Conservation (phyloP, 768 basidiomycete genomes). For the Baorangia bicolor region DNA sequence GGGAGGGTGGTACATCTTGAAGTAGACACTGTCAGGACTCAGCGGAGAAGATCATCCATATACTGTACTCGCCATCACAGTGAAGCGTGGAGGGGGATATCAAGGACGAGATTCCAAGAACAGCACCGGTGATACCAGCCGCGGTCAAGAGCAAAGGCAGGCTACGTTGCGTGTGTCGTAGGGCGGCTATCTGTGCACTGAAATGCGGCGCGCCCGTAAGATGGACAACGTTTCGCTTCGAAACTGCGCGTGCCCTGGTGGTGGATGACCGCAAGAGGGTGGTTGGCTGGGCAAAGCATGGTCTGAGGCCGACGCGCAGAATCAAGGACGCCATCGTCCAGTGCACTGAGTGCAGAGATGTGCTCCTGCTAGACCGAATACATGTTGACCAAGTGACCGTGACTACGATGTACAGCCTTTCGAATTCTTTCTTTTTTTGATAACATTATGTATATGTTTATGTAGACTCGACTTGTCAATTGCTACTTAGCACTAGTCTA, state of each 20-base stretch:
- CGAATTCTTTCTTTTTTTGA: too few species aligned
- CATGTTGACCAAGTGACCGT: constrained; percentile 13
- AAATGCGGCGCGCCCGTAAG: background rate
- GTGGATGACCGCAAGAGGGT: background rate
- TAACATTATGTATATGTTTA: too few species aligned
- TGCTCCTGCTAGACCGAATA: background rate
- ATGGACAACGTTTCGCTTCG: constrained; percentile 3
- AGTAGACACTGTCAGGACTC: constrained; percentile 4
- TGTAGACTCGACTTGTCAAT: too few species aligned
- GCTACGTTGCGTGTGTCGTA: constrained; percentile 5
- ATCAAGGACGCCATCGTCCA: constrained; percentile 12
- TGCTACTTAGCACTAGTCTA: too few species aligned
- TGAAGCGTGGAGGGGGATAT: constrained; percentile 36
- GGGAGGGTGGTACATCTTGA: constrained; percentile 11
- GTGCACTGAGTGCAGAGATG: background rate
- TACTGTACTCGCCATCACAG: constrained; percentile 50
- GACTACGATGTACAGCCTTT: background rate
- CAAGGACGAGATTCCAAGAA: constrained; percentile 44
- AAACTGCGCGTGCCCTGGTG: background rate
- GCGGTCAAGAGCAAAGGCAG: constrained; percentile 26
- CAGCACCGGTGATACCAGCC: constrained; percentile 40
- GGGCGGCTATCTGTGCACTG: background rate
- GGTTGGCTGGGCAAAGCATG: constrained; percentile 3
- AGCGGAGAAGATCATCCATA: background rate
- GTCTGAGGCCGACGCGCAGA: constrained; percentile 21